Evolutionary conservation across 225 moss, liverwort and hornwort genomes (phyloP).

Genomic region (Polytrichum commune): DNA sequence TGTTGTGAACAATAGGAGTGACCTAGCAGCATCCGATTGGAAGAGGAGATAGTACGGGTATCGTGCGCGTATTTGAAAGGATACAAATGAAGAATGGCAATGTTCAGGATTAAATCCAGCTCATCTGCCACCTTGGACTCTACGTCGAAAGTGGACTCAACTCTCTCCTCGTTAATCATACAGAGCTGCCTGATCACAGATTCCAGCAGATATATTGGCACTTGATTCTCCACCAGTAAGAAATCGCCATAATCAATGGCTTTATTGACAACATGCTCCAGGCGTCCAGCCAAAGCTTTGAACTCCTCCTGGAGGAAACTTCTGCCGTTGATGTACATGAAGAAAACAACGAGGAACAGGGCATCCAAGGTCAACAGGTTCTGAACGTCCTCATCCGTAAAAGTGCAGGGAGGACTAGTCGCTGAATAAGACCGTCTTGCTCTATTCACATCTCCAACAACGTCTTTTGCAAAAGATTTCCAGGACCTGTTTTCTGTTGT

Average conservation of each 20-base stretch:
- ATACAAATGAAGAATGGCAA: slow-evolving; percentile 2
- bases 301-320: background rate
- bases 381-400: background rate
- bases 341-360: background rate
- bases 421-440: background rate
- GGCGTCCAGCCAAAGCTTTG: background rate
- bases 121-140: slow-evolving; percentile 10
- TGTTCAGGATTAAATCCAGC: slow-evolving; percentile 2
- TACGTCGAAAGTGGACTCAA: background rate
- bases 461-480: background rate
- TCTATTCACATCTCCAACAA: slow-evolving; percentile 5
- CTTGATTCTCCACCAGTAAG: background rate
- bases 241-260: background rate
- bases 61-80: slow-evolving; percentile 8
- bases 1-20: background rate
- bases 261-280: background rate
- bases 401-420: background rate
- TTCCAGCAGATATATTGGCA: background rate
- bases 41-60: background rate
- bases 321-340: background rate
- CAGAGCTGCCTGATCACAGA: slow-evolving; percentile 3
- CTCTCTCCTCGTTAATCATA: slow-evolving; percentile 1
- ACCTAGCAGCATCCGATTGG: background rate
- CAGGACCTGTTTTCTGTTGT: background rate
- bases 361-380: slow-evolving; percentile 8